These are phyloP conservation scores for Pythium oligandrum DNA, from an alignment of 352 stramenopile genomes.

Conservation along the genomic window DNA sequence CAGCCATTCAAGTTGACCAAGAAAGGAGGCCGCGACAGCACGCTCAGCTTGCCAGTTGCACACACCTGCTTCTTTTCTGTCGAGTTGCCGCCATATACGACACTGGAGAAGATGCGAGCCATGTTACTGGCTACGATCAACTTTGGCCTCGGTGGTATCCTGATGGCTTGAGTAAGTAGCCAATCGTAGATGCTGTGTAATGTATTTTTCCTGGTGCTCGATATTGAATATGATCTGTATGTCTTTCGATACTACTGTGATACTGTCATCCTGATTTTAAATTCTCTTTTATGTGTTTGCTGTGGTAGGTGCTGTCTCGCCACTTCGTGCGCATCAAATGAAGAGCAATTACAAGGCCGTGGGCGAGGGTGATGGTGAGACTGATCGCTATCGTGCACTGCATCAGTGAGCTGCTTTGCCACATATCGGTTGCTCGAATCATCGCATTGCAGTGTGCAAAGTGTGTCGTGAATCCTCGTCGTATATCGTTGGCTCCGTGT, in stretches of 20 bases:
- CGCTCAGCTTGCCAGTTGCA: slow-evolving; percentile 83
- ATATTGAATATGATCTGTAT: not conserved
- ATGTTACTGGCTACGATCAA: slow-evolving; percentile 93
- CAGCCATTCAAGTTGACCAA: slow-evolving; percentile 91
- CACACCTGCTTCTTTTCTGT: slow-evolving; percentile 97
- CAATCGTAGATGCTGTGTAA: not conserved
- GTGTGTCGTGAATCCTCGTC: slow-evolving; percentile 12
- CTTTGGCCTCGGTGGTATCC: slow-evolving; percentile 89
- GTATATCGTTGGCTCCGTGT: slow-evolving; percentile 9
- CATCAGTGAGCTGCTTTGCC: slow-evolving; percentile 15
- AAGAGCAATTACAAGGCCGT: slow-evolving; percentile 9
- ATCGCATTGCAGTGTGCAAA: slow-evolving; percentile 26
- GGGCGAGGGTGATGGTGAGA: slow-evolving; percentile 15
- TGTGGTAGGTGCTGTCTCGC: not conserved
- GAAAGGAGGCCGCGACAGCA: slow-evolving; percentile 80
- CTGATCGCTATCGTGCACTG: slow-evolving; percentile 13
- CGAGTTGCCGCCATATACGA: slow-evolving; percentile 92
- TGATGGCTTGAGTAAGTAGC: slow-evolving; percentile 60
- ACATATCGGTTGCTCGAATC: slow-evolving; percentile 19
- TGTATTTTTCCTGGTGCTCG: not conserved
- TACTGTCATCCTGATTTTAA: not conserved
- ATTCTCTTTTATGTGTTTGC: not conserved
- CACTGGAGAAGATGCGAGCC: slow-evolving; percentile 84
- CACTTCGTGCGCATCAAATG: not conserved
- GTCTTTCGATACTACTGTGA: not conserved